Base-by-base conservation (phyloP, 2,329 filamentous ascomycete species). In the Beauveria scarabaeidicola region DNA sequence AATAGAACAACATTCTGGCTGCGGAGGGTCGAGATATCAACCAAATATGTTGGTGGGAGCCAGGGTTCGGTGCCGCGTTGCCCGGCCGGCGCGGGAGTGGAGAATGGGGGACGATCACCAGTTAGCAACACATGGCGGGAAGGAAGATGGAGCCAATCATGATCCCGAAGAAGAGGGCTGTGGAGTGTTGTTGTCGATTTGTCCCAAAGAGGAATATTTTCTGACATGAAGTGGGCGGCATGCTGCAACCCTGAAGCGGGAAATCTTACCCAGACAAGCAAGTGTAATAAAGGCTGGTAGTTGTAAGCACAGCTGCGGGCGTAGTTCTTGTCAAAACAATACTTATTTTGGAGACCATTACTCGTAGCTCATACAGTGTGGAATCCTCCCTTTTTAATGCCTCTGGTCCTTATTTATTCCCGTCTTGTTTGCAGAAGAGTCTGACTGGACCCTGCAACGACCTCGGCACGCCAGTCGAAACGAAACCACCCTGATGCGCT, bases 171-270 rank as follows among this genome's bases (percentile, higher is more conserved):
- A 10, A 40, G 36, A 10, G 19, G 15, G 3, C 7, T 19, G 54
- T 41, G 54, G 54, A 57, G 29, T 7, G 6, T 23, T 11, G 55
- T 13, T 23, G 15, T 58, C 23, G 27, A 46, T 52, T 15, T 52
- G 40, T 52, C 56, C 40, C 48, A 46, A 58, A 44, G 10, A 36
- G 48, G 56, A 23, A 58, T 46, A 21, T 52, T 51, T 44, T 52
- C 56, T 58, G 56, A 58, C 56, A 27, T 58, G 56, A 52, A 58
- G 40, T 25, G n/a, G 17, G 25, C 29, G 38, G 19, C 38, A 23
- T 38, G 6, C 38, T 58, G 56, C 36, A 38, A 44, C 5, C 38
- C 25, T 19, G 40, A 27, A 5, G 19, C 9, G 56, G 53, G 32
- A 51, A 58, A 51, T 52, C 47, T 52, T 27, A 52, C 56, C 56